Evolutionary conservation across 257 asterid species (phyloP), one percentile per base, ranked within the genome.

Genomic region (Lantana camara): DNA sequence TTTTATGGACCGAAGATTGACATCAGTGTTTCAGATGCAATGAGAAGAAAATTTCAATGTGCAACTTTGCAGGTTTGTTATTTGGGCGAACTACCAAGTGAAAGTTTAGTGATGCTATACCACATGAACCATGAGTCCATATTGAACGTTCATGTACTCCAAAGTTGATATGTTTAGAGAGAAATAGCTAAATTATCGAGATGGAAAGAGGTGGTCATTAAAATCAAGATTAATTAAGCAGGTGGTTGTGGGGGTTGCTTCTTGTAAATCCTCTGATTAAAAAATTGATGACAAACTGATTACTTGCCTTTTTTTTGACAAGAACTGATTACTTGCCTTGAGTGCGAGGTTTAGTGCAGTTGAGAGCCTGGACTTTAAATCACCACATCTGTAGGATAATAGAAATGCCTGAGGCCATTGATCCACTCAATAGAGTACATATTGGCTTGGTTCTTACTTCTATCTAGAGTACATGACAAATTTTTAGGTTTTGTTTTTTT

Each of bases 1-100:
- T 92, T 92, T 78, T 92, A 92, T 41, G 97, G 98, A 57, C 98
- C 98, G 19, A 92, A 89, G 78, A 89, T 92, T 69, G 98, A 92
- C 77, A 89, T 83, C 74, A 83, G 87, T 74, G 96, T 94, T 49
- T 81, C 85, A 32, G 99, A 94, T 76, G 96, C 99, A 67, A 94
- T 88, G 99, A 84, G 74, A 77, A 94, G 99, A 72, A 86, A 94
- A 69, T 90, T 90, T 75, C 99, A 94, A 74, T 90, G 97, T 68
- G 99, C 99, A 17, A 90, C 98, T 7, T 70, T 94, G 73, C 99
- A 94, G 99, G 97, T 94, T 69, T 46, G 29, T 65, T 49, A 44
- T n/a, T 42, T 32, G 6, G 15, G 35, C 42, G 52, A 24, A 23
- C 60, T 60, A 13, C 2, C 23, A 10, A 27, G 30, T 63, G 30